These are phyloP conservation scores for Mucor sp. DNA, from an alignment of 371 early-diverging fungal species.

Conservation along the genomic window DNA sequence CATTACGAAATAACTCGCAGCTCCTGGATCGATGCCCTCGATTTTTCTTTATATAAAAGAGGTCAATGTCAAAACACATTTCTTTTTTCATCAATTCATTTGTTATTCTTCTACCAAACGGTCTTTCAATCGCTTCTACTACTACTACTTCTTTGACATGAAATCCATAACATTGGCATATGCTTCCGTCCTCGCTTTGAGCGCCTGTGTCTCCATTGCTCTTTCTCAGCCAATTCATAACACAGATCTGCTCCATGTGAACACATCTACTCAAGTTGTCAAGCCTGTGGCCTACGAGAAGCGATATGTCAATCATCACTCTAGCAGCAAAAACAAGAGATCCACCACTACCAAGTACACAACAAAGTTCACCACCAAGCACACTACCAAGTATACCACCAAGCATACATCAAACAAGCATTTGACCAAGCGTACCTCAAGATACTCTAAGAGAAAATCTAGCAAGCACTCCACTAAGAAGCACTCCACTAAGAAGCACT, in stretches of 20 bases:
- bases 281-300: not conserved
- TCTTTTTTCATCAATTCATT: not conserved
- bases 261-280: not conserved
- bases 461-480: not conserved
- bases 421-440: not conserved
- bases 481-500: not conserved
- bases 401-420: not conserved
- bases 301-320: not conserved
- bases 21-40: not conserved
- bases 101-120: not conserved
- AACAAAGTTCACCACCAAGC: not conserved
- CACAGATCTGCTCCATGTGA: not conserved
- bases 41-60: not conserved
- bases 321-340: not conserved
- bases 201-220: not conserved
- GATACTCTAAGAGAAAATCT: not conserved
- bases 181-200: not conserved
- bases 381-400: not conserved
- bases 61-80: not conserved
- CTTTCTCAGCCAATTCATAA: not conserved
- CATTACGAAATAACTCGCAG: not conserved
- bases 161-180: not conserved
- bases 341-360: not conserved
- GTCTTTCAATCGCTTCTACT: not conserved
- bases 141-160: not conserved